These are phyloP conservation scores for Corylus americana DNA, from an alignment of 306 rosid genomes.

Conservation along the genomic window DNA sequence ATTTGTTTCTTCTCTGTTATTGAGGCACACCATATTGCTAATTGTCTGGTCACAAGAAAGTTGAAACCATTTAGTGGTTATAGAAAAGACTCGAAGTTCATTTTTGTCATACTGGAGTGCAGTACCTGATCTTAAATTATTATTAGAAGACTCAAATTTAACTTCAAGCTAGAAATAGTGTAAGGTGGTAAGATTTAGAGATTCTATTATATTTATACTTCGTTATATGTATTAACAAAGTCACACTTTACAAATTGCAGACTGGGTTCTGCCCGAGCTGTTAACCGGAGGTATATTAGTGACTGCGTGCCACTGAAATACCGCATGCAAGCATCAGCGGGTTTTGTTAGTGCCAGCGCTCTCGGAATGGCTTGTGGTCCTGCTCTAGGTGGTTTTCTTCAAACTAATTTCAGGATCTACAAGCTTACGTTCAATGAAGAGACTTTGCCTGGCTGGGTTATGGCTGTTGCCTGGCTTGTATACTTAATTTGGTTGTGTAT, in stretches of 20 bases:
- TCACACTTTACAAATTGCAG: constrained; percentile 46
- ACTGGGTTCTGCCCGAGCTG: constrained; percentile 98
- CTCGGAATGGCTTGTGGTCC: constrained; percentile 99
- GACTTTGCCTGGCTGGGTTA: constrained; percentile 98
- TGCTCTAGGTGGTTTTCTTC: constrained; percentile 92
- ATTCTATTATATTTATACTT: background rate
- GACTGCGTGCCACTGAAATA: constrained; percentile 86
- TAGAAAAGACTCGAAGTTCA: background rate
- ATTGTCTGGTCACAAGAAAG: background rate
- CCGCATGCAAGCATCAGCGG: constrained; percentile 99
- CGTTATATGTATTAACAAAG: constrained; percentile 18
- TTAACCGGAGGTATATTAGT: constrained; percentile 93
- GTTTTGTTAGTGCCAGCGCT: constrained; percentile 98
- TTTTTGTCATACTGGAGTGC: background rate
- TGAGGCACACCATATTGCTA: background rate
- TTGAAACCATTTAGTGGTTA: background rate
- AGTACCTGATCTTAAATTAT: background rate
- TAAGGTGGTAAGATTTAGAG: constrained; percentile 9
- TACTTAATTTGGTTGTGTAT: constrained; percentile 82
- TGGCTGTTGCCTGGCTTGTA: constrained; percentile 87
- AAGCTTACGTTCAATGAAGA: constrained; percentile 78
- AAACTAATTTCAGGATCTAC: constrained; percentile 72
- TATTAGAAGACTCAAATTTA: background rate
- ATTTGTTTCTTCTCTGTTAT: constrained; percentile 1
- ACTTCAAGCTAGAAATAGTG: constrained; percentile 19